A percentile compares a stretch with the other conserved stretches of the same genome.
Evolutionary conservation across 345 rosid species (phyloP).

Genomic region (Cardiospermum halicacabum): DNA sequence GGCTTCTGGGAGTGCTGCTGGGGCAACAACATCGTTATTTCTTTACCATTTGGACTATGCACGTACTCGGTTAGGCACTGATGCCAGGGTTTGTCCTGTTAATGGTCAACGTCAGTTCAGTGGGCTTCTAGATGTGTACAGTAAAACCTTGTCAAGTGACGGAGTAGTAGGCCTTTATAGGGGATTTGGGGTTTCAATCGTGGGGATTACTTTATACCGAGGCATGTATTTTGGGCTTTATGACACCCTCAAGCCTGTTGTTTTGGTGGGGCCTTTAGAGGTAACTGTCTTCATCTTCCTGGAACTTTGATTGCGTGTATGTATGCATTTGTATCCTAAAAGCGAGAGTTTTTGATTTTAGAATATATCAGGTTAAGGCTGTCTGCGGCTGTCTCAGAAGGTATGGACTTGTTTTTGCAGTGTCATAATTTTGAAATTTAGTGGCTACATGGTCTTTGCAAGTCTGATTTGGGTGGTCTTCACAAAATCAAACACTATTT

Average conservation of each 20-base stretch:
- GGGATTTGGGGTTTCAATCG: constrained; percentile 85
- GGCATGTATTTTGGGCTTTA: constrained; percentile 97
- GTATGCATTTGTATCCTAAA: neutral
- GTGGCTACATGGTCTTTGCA: neutral
- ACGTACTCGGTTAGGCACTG: constrained; percentile 81
- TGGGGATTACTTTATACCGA: constrained; percentile 83
- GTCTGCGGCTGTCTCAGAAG: neutral
- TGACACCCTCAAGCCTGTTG: constrained; percentile 77
- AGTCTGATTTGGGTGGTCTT: constrained; percentile 1
- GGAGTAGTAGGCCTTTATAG: constrained; percentile 74
- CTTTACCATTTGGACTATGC: constrained; percentile 91
- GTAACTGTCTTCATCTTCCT: constrained; percentile 28
- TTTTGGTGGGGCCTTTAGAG: constrained; percentile 84
- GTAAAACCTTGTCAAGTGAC: constrained; percentile 67
- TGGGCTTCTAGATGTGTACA: constrained; percentile 79
- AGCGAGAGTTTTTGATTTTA: neutral
- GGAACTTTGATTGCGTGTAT: constrained; percentile 5
- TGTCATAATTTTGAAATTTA: neutral
- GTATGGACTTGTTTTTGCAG: neutral
- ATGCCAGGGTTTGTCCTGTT: constrained; percentile 53
- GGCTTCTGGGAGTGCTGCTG: constrained; percentile 98
- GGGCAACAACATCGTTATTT: constrained; percentile 78
- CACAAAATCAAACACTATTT: neutral
- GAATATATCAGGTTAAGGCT: neutral
- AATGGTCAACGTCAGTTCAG: constrained; percentile 64